Conservation (phyloP, 2,329 filamentous ascomycete genomes). For the Penicillium capsulatum region DNA sequence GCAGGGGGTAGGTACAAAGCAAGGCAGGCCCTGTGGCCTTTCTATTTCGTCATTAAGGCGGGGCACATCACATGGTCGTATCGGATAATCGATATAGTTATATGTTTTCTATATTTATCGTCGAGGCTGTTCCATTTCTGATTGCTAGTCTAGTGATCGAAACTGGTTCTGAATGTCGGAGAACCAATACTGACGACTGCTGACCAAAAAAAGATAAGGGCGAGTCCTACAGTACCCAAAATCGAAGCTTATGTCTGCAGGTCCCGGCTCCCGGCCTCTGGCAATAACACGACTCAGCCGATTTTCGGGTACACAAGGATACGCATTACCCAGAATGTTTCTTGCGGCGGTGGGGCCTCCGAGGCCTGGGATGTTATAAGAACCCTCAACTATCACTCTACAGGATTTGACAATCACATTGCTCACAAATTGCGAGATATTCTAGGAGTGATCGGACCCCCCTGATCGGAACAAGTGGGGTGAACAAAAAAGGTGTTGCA, state of each 20-base stretch:
- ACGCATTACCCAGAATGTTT: neutral
- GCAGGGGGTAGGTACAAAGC: neutral
- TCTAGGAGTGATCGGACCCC: neutral
- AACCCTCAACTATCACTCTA: neutral
- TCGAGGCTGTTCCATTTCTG: neutral
- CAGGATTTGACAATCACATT: neutral
- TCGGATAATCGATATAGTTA: neutral
- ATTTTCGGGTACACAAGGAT: neutral
- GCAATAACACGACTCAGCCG: neutral
- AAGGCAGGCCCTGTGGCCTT: neutral
- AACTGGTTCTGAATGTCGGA: neutral
- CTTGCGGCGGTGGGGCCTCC: neutral
- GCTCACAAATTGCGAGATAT: neutral
- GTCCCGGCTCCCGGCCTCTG: neutral
- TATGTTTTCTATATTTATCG: neutral
- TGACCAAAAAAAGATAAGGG: neutral
- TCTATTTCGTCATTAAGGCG: neutral
- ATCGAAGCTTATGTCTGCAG: neutral
- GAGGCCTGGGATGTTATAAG: neutral
- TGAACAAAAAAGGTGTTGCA: neutral
- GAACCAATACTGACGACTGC: neutral
- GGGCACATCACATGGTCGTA: too few species aligned
- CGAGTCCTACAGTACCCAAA: neutral
- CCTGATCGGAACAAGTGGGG: neutral
- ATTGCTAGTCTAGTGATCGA: neutral